Percentiles rank a stretch among this genome's conserved stretches.
Evolutionary conservation across 106 monocot genomes (phyloP).

Genomic region (Phalaenopsis equestris): DNA sequence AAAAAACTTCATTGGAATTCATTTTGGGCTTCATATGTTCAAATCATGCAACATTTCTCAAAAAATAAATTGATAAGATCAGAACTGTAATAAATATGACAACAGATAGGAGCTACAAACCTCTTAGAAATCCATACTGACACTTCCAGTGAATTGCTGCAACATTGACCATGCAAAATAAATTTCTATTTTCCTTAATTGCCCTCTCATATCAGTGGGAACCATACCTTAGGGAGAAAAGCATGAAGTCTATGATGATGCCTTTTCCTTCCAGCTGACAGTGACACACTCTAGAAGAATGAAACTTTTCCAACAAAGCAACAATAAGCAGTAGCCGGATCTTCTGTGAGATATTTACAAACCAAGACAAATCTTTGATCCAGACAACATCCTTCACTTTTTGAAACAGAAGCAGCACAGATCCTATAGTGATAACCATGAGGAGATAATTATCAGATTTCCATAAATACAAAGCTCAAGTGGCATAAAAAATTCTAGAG

Average conservation of each 20-base stretch:
- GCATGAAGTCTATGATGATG: neutral
- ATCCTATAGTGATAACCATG: neutral
- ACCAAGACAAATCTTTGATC: neutral
- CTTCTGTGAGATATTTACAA: constrained; percentile 5
- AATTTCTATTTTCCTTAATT: neutral
- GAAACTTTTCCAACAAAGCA: neutral
- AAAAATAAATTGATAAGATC: neutral
- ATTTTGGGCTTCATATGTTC: neutral
- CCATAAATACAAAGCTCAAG: neutral
- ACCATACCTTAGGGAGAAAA: no score
- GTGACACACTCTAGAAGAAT: neutral
- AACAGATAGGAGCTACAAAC: neutral
- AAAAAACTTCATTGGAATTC: neutral
- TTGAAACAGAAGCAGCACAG: constrained; percentile 1
- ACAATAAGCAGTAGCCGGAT: neutral
- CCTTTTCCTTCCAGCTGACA: neutral
- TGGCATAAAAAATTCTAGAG: neutral
- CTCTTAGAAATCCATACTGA: neutral
- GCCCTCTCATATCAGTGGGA: neutral
- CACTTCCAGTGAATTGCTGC: neutral
- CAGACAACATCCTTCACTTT: neutral
- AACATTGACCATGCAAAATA: neutral
- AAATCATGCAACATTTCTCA: neutral
- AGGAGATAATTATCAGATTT: neutral
- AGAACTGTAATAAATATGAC: neutral